A percentile compares a stretch with the other conserved stretches of the same genome.
phyloP scores from a whole-genome alignment of 352 stramenopile genomes.

The Phytopythium helicoides region DNA sequence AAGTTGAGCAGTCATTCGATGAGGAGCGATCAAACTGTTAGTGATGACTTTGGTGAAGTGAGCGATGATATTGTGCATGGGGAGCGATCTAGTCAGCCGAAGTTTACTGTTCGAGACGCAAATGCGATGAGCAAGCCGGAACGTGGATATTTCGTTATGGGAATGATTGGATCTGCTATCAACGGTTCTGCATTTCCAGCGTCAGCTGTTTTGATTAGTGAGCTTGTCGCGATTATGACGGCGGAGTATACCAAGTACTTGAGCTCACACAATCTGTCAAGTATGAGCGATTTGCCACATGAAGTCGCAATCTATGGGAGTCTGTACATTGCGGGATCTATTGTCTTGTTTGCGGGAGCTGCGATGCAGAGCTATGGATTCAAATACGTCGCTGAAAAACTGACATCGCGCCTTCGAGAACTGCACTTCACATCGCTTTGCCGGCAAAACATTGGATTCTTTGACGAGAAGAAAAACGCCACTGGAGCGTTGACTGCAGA shows the following conservation, averaged over 20 bases:
- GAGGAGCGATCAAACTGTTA: no score
- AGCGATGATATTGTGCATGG: no score
- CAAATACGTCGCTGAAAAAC: constrained; percentile 39
- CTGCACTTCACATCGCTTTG: constrained; percentile 37
- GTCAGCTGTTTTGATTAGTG: constrained; percentile 24
- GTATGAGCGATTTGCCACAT: constrained; percentile 17
- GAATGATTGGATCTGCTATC: constrained; percentile 17
- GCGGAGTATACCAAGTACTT: constrained; percentile 24
- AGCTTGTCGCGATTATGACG: constrained; percentile 25
- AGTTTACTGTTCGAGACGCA: no score
- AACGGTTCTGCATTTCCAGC: constrained; percentile 22
- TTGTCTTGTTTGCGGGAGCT: constrained; percentile 12
- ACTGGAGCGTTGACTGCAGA: constrained; percentile 67
- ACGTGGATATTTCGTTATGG: constrained; percentile 15
- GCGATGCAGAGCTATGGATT: constrained; percentile 30
- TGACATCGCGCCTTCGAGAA: constrained; percentile 34
- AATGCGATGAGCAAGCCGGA: no score
- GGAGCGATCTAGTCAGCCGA: no score
- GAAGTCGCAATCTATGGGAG: constrained; percentile 21
- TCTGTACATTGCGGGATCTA: constrained; percentile 21
- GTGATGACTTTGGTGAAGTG: no score
- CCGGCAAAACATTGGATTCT: constrained; percentile 61
- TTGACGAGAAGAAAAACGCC: constrained; percentile 56
- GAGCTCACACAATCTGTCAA: constrained; percentile 6
- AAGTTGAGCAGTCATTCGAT: no score